Evolutionary conservation across 345 rosid species (phyloP).

Genomic region (Sisymbrium altissimum): DNA sequence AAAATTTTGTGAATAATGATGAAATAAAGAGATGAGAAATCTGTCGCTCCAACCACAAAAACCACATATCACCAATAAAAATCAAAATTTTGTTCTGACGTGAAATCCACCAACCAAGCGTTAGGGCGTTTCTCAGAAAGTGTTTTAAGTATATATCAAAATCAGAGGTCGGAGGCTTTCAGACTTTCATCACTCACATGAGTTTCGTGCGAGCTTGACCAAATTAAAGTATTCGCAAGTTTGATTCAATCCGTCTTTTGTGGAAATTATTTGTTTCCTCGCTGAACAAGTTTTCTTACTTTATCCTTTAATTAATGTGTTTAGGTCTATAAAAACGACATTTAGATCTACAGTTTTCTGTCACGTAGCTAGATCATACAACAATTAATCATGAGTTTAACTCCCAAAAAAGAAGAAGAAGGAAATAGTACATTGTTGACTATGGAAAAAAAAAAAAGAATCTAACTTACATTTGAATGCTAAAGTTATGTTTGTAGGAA

Average conservation of each 20-base stretch:
- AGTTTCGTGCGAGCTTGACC: constrained; percentile 36
- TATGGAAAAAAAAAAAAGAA: not conserved
- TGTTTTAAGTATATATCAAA: constrained; percentile 31
- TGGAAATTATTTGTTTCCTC: constrained; percentile 24
- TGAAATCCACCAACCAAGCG: constrained; percentile 32
- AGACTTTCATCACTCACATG: constrained; percentile 22
- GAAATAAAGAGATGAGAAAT: constrained; percentile 5
- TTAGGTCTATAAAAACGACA: constrained; percentile 30
- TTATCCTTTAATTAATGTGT: constrained; percentile 30
- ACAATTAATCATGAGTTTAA: not conserved
- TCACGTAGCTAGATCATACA: constrained; percentile 23
- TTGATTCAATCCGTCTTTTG: constrained; percentile 4
- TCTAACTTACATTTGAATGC: not conserved
- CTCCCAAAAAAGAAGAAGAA: not conserved
- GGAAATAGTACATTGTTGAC: not conserved
- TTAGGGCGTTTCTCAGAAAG: constrained; percentile 11
- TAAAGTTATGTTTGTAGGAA: not conserved
- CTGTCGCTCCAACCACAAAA: constrained; percentile 17
- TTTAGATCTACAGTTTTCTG: constrained; percentile 9
- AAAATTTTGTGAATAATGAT: not conserved
- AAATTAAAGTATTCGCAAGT: constrained; percentile 24
- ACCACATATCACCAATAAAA: constrained; percentile 2
- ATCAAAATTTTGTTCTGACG: constrained; percentile 24
- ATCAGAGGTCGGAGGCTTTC: constrained; percentile 22
- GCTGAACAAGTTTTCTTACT: constrained; percentile 29